Evolutionary conservation across 1,139 yeast genomes (phyloP).

Genomic region (Suhomyces yuchorum): DNA sequence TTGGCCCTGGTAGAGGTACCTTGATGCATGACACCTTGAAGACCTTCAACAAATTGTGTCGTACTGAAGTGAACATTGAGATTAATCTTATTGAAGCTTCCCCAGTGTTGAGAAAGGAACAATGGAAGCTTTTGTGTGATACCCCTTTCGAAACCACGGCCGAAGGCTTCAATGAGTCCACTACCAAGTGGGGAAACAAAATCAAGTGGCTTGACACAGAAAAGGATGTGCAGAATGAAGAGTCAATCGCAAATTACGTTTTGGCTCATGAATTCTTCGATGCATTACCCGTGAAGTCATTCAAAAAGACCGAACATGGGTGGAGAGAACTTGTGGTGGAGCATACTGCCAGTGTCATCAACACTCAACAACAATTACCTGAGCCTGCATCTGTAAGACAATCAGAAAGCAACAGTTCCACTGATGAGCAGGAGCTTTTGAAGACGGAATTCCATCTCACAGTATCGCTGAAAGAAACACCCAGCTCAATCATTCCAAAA

Average conservation of each 20-base stretch:
- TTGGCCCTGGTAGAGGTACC: slow-evolving; percentile 89
- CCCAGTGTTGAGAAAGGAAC: slow-evolving; percentile 60
- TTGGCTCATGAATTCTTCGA: slow-evolving; percentile 88
- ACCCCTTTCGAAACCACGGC: slow-evolving; percentile 21
- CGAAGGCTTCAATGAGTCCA: slow-evolving; percentile 41
- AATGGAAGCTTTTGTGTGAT: slow-evolving; percentile 52
- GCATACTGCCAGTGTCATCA: slow-evolving; percentile 45
- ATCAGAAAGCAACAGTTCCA: background rate
- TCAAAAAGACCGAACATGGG: slow-evolving; percentile 59
- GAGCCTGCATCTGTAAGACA: slow-evolving; percentile 10
- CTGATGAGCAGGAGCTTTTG: slow-evolving; percentile 19
- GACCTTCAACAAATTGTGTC: slow-evolving; percentile 46
- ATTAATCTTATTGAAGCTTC: slow-evolving; percentile 75
- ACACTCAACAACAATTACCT: slow-evolving; percentile 36
- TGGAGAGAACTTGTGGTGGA: slow-evolving; percentile 83
- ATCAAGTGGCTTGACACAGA: slow-evolving; percentile 75
- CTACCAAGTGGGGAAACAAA: slow-evolving; percentile 55
- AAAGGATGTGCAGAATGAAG: slow-evolving; percentile 48
- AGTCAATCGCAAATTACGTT: slow-evolving; percentile 55
- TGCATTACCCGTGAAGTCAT: slow-evolving; percentile 79
- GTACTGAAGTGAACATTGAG: slow-evolving; percentile 34
- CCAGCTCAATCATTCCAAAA: slow-evolving; percentile 62
- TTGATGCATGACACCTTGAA: slow-evolving; percentile 65
- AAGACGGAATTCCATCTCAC: slow-evolving; percentile 60
- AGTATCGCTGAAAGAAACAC: slow-evolving; percentile 61